Base-by-base conservation (phyloP, 2,329 filamentous ascomycete species). In the Penicillium sp. region DNA sequence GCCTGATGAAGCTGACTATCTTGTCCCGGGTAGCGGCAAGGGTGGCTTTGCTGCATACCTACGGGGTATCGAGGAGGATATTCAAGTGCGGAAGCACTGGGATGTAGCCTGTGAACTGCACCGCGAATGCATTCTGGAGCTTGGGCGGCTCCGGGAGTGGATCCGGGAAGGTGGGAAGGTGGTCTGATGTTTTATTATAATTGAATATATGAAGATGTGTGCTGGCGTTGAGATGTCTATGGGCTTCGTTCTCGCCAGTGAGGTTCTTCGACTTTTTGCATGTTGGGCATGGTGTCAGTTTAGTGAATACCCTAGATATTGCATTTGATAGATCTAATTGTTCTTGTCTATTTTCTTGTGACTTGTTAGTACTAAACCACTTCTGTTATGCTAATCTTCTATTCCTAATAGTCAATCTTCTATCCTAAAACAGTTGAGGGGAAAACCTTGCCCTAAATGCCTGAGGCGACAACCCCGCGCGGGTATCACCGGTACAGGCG, bases 41-140 rank as follows among this genome's bases (percentile, higher is more conserved):
- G 70, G 67, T 5, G 74, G 74, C 0, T 75, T 68, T 47, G 66
- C 60, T 28, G 69, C 69, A 2, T 76, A 76, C 47, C 60, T 74
- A 47, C 65, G 69, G 37, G 69, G 69, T 14, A 54, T 76, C 14
- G 65, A 74, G 31, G 72, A 77, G 50, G 73, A 76, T 47, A 60
- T 61, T 11, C 63, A 65, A 39, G 71, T 74, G 37, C 62, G 70
- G n/a, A 63, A 69, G 44, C 73, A 74, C 55, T 76, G 72, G 73
- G 69, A 74, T 34, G 66, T 74, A 11, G 71, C 72, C 3, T 69
- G 68, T 47, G 74, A 76, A 45, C 52, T 67, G 47, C 74, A 77
- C 52, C 60, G 66, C 27, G 63, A 69, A 9, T 70, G 67, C 54
- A 68, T 77, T 46, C 44, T 65, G 34, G 65, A 69, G 18, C 61